Conservation (phyloP, 225 moss, liverwort and hornwort genomes). For the Physcomitrellopsis africana region DNA sequence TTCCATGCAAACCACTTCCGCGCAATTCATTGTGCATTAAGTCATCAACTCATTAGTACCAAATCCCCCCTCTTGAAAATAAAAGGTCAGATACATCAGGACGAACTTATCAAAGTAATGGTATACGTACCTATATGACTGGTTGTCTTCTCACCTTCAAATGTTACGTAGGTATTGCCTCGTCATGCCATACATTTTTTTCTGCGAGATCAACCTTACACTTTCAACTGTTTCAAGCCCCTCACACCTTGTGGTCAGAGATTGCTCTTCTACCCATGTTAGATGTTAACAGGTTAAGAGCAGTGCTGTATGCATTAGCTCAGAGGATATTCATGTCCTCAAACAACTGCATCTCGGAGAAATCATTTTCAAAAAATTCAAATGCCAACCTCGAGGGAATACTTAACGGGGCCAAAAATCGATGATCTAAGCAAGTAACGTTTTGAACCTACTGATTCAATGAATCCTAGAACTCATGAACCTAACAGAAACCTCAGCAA, state of each 20-base stretch:
- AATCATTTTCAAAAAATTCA: slow-evolving; percentile 77
- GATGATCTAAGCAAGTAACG: background rate
- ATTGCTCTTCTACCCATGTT: background rate
- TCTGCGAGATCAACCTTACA: slow-evolving; percentile 14
- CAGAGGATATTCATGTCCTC: slow-evolving; percentile 77
- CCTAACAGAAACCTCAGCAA: background rate
- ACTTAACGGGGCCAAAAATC: slow-evolving; percentile 41
- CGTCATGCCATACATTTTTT: slow-evolving; percentile 25
- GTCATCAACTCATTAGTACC: slow-evolving; percentile 16
- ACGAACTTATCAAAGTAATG: background rate
- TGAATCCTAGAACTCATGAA: too few species aligned
- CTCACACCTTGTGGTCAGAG: background rate
- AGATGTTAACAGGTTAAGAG: background rate
- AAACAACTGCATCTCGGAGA: slow-evolving; percentile 84
- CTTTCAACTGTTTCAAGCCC: background rate
- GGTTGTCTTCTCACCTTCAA: slow-evolving; percentile 71
- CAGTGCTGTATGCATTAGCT: slow-evolving; percentile 15
- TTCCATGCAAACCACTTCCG: slow-evolving; percentile 54
- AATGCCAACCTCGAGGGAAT: slow-evolving; percentile 87
- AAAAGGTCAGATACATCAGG: background rate
- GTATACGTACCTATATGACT: slow-evolving; percentile 66
- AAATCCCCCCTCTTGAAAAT: background rate
- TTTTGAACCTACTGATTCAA: too few species aligned
- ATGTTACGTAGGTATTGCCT: slow-evolving; percentile 86
- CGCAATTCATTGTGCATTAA: background rate